These are phyloP conservation scores for Suillus subluteus DNA, from an alignment of 768 basidiomycete species.

Conservation along the genomic window DNA sequence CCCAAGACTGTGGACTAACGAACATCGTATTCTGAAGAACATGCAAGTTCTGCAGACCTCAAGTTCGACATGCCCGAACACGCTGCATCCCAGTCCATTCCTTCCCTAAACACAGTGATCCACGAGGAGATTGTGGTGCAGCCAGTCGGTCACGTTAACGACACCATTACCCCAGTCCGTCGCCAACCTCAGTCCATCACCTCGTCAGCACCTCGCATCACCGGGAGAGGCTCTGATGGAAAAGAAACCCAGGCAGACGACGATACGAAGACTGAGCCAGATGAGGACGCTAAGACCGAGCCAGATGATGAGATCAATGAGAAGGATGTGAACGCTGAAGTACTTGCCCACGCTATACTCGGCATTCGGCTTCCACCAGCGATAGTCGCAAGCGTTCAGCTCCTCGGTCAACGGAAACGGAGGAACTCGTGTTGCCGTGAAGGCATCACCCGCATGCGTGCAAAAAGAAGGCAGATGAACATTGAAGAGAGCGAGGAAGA, in stretches of 20 bases:
- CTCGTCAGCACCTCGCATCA: background rate
- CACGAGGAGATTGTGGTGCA: background rate
- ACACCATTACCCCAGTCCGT: background rate
- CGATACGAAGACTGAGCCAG: background rate
- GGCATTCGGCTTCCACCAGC: background rate
- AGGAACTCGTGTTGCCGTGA: background rate
- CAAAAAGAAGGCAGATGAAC: background rate
- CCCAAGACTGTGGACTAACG: background rate
- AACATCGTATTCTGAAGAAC: background rate
- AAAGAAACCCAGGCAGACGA: background rate
- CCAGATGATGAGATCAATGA: background rate
- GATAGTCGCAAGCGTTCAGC: background rate
- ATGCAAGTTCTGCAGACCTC: background rate
- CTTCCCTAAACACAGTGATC: background rate
- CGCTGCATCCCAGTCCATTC: background rate
- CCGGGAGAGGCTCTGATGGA: background rate
- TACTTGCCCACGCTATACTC: constrained; percentile 1
- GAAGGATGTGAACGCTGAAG: background rate
- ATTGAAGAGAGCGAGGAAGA: background rate
- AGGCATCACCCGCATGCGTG: background rate
- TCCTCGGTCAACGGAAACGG: background rate
- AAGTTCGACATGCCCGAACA: background rate
- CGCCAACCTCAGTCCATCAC: background rate
- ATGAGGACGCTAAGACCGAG: background rate
- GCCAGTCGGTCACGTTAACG: background rate